Evolutionary conservation across 495 filamentous ascomycete genomes (phyloP).

Genomic region (Sphaerosporella brunnea): DNA sequence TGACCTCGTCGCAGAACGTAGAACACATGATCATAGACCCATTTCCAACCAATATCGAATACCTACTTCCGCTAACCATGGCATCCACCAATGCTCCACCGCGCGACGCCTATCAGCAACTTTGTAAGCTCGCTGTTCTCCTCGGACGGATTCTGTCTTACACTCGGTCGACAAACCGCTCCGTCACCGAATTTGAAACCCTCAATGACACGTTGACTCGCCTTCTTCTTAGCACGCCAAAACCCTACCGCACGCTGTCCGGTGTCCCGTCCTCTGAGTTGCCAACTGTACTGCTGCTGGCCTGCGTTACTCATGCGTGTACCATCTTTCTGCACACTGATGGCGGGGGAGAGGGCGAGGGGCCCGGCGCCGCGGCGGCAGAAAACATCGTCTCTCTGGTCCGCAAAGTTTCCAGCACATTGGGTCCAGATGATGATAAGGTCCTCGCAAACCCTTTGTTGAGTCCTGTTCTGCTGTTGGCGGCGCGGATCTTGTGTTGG

Average conservation of each 20-base stretch:
- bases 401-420: not conserved
- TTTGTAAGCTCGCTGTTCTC: constrained; percentile 21
- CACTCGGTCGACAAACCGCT: constrained; percentile 8
- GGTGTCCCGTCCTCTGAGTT: constrained; percentile 9
- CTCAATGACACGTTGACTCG: constrained; percentile 19
- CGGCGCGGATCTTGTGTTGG: not conserved
- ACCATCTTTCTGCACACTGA: constrained; percentile 16
- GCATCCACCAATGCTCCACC: not conserved
- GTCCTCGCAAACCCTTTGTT: constrained; percentile 4
- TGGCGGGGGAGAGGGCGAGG: not conserved
- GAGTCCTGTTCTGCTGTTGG: not conserved
- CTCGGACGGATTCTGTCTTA: constrained; percentile 16
- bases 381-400: not conserved
- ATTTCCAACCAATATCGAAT: constrained; percentile 16
- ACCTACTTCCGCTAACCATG: constrained; percentile 10
- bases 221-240: constrained; percentile 18
- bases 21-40: constrained; percentile 22
- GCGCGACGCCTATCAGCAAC: constrained; percentile 19
- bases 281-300: constrained; percentile 17
- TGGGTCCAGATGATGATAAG: not conserved
- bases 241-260: constrained; percentile 15
- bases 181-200: constrained; percentile 10
- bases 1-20: constrained; percentile 14
- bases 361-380: not conserved
- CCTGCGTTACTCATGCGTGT: constrained; percentile 18